Conservation (phyloP, 768 basidiomycete genomes). For the Inosperma sp. region DNA sequence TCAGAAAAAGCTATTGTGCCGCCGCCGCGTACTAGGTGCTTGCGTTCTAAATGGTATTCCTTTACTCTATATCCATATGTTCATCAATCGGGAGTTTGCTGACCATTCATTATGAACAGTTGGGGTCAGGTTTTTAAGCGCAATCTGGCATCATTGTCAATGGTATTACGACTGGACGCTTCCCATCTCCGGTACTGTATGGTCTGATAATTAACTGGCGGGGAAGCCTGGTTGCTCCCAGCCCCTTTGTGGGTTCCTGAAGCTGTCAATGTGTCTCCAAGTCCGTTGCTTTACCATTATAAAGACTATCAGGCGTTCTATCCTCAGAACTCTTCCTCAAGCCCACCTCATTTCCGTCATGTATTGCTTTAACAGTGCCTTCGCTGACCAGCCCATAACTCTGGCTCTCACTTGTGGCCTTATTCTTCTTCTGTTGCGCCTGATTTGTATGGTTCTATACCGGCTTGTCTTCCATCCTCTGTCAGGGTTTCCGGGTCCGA, state of each 20-base stretch:
- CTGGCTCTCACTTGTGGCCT: conserved; percentile 2
- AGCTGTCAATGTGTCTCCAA: conserved; percentile 9
- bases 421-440: conserved; percentile 8
- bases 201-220: conserved; percentile 11
- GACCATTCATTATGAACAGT: too few species aligned
- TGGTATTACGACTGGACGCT: background rate
- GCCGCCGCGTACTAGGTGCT: conserved; percentile 19
- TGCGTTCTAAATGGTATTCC: conserved; percentile 5
- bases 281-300: conserved; percentile 5
- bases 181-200: conserved; percentile 2
- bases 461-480: conserved; percentile 34
- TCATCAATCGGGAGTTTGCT: conserved; percentile 2
- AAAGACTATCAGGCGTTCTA: conserved; percentile 10
- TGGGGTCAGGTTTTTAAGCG: too few species aligned
- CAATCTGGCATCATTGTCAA: background rate
- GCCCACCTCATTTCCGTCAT: conserved; percentile 6
- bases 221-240: conserved; percentile 5
- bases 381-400: conserved; percentile 4
- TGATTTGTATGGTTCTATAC: conserved; percentile 9
- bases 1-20: conserved; percentile 23
- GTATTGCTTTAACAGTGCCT: conserved; percentile 6
- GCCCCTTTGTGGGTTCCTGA: conserved; percentile 5
- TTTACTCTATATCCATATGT: conserved; percentile 3
- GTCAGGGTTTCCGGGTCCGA: conserved; percentile 32
- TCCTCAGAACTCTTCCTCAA: background rate